Percentiles rank a stretch among this genome's conserved stretches.
phyloP scores from a whole-genome alignment of 257 asterid species.

The Perilla frutescens region DNA sequence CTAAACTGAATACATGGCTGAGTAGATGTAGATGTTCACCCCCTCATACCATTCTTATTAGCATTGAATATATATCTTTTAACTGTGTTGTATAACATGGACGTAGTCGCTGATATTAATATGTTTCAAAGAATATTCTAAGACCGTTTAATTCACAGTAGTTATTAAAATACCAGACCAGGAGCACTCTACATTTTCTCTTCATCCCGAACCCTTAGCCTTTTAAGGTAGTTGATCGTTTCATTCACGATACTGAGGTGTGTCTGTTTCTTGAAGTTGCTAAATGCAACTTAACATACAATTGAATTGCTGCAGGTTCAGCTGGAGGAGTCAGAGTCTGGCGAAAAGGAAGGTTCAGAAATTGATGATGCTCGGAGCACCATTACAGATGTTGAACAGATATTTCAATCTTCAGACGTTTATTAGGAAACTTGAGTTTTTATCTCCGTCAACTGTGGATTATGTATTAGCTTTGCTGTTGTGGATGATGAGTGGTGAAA shows the following conservation, averaged over 20 bases:
- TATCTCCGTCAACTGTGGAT: not conserved
- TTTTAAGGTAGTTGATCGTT: not conserved
- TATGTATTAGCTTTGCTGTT: constrained; percentile 19
- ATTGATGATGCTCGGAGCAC: constrained; percentile 71
- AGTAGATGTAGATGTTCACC: not conserved
- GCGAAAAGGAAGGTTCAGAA: constrained; percentile 66
- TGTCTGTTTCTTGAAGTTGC: constrained; percentile 7
- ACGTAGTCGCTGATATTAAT: not conserved
- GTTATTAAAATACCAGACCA: too few relatives aligned
- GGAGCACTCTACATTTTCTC: too few relatives aligned
- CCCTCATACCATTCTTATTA: not conserved
- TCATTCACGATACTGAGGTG: not conserved
- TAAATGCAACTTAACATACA: not conserved
- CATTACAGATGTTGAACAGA: constrained; percentile 60
- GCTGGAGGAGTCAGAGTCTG: constrained; percentile 75
- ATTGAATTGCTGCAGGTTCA: constrained; percentile 57
- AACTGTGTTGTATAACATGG: not conserved
- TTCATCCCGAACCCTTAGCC: too few relatives aligned
- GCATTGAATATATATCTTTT: not conserved
- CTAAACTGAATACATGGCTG: not conserved
- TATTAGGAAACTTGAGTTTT: constrained; percentile 31
- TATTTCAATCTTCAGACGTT: constrained; percentile 53
- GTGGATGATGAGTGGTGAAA: constrained; percentile 12
- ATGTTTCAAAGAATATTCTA: not conserved
- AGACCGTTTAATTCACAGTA: not conserved